Base-by-base conservation (phyloP, 306 rosid species). In the Hippophae gyantsensis region DNA sequence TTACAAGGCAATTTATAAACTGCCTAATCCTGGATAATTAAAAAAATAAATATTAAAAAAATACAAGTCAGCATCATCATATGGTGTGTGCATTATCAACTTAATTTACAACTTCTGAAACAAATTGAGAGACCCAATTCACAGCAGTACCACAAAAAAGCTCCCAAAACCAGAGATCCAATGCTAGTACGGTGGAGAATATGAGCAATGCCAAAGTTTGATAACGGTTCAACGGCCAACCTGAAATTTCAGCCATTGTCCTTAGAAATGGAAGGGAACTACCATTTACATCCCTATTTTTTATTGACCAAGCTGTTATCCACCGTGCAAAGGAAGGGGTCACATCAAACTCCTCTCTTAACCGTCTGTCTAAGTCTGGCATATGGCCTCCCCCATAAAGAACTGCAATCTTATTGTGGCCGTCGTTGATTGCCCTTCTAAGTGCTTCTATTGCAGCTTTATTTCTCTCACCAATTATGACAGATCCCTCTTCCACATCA, bases 341-440 rank as follows among this genome's bases (percentile, higher is more conserved):
- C 56, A 92, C 84, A 51, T 85, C 93, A 61, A 88, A 82, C 69
- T 88, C 96, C 65, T 85, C 96, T 72, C 87, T 75, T 42, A 88
- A 69, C 63, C 99, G 80, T 76, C 93, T 73, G 26, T 93, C 99
- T 10, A 92, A 76, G 67, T 92, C 99, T 1, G 96, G 96, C 98
- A 92, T 92, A 85, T 92, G 98, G 49, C 98, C 98, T 10, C 96
- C 98, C 8, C 98, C 98, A 18, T 92, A 92, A 13, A 92, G 96
- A 68, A 92, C 81, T 13, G 96, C 98, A 50, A 92, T 92, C 78
- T 58, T 92, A 49, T 85, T 85, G 70, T 80, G 73, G 44, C 98
- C 96, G 3, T 86, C 82, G 7, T 76, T 77, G 9, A 92, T 65
- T 56, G 86, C 93, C 45, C 14, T 73, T 69, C 27, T 60, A 8